Percentiles rank a stretch among this genome's conserved stretches.
Evolutionary conservation across 1,139 yeast genomes (phyloP).

Genomic region (Taphrina wiesneri): DNA sequence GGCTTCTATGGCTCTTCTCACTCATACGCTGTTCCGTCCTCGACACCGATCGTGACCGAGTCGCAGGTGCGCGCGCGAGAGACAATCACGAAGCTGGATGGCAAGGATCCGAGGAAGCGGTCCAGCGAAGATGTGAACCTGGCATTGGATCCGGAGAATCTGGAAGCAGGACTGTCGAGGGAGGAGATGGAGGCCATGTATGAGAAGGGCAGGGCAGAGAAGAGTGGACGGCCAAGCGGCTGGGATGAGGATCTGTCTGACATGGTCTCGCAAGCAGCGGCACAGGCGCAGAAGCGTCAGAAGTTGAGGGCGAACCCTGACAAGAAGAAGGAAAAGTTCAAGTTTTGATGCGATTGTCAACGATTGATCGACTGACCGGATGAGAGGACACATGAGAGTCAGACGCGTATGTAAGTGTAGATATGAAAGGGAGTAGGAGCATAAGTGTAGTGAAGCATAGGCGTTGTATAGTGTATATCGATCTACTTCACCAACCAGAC

Average conservation of each 20-base stretch:
- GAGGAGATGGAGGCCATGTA: slow-evolving; percentile 33
- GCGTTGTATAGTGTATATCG: not conserved
- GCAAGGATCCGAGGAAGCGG: slow-evolving; percentile 25
- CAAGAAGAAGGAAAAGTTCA: slow-evolving; percentile 37
- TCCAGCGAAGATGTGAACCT: slow-evolving; percentile 33
- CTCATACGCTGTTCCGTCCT: slow-evolving; percentile 34
- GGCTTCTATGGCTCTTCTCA: slow-evolving; percentile 39
- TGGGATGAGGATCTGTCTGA: slow-evolving; percentile 38
- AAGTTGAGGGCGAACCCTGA: slow-evolving; percentile 28
- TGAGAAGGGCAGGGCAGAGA: slow-evolving; percentile 31
- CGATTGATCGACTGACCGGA: not conserved
- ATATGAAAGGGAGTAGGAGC: not conserved
- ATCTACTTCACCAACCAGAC: too few relatives aligned
- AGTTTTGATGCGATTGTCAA: slow-evolving; percentile 18
- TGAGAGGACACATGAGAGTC: not conserved
- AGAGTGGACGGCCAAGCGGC: slow-evolving; percentile 12
- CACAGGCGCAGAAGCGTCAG: slow-evolving; percentile 35
- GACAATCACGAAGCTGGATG: slow-evolving; percentile 17
- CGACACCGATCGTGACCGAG: slow-evolving; percentile 2
- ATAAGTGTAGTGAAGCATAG: not conserved
- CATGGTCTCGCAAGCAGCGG: slow-evolving; percentile 38
- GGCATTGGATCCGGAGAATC: slow-evolving; percentile 34
- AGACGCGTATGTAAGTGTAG: not conserved
- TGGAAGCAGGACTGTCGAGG: slow-evolving; percentile 30
- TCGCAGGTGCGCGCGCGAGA: not conserved